phyloP scores from a whole-genome alignment of 345 rosid genomes.

The Firmiana major region DNA sequence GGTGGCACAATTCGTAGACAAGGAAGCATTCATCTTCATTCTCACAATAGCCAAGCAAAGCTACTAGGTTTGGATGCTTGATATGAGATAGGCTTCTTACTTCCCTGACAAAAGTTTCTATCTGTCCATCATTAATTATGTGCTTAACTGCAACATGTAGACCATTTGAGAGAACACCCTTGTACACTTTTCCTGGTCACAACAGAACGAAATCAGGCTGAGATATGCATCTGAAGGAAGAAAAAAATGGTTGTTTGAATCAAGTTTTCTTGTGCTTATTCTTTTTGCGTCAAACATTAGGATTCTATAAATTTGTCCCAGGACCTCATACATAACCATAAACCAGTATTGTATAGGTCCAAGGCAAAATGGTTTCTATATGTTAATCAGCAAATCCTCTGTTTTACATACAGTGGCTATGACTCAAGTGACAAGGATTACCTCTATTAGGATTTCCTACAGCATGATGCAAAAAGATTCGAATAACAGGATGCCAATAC shows the following conservation, averaged over 20 bases:
- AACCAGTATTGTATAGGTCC: background rate
- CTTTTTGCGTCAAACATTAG: background rate
- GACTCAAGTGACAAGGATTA: background rate
- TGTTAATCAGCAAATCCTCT: background rate
- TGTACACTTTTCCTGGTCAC: constrained; percentile 54
- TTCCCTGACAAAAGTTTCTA: constrained; percentile 54
- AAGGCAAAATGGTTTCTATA: background rate
- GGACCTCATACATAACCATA: background rate
- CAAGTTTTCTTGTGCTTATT: no score
- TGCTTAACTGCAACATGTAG: constrained; percentile 50
- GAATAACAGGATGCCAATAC: background rate
- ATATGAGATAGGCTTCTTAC: constrained; percentile 54
- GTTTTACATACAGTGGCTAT: background rate
- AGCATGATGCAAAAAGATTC: background rate
- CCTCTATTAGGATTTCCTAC: background rate
- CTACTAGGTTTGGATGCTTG: constrained; percentile 55
- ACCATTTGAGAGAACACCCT: constrained; percentile 44
- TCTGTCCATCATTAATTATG: constrained; percentile 44
- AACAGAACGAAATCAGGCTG: constrained; percentile 6
- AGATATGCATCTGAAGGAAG: background rate
- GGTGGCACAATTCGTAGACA: constrained; percentile 51
- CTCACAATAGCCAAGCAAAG: constrained; percentile 50
- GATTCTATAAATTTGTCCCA: background rate
- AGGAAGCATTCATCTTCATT: constrained; percentile 48
- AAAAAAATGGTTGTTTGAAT: background rate